Conservation (phyloP, 2,329 filamentous ascomycete genomes). For the Rhinocladiella mackenziei region DNA sequence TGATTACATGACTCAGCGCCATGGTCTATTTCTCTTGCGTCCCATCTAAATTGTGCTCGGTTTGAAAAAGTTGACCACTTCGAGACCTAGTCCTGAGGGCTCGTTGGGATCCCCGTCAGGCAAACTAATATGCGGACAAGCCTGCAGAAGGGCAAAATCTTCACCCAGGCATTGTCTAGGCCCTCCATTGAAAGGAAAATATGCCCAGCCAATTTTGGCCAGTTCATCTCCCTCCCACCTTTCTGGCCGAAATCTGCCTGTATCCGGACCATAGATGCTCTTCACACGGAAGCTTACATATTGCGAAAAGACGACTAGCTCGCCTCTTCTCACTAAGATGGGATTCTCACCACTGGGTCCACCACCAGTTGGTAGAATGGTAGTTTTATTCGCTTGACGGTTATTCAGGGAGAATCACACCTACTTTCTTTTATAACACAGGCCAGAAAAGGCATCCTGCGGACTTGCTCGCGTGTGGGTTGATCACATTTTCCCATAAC, state of each 20-base stretch:
- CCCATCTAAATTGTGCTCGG: too few relatives aligned
- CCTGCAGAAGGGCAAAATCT: constrained; percentile 32
- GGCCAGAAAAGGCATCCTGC: constrained; percentile 39
- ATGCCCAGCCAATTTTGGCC: constrained; percentile 35
- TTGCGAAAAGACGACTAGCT: constrained; percentile 34
- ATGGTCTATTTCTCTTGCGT: too few relatives aligned
- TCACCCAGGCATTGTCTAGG: constrained; percentile 33
- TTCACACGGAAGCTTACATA: constrained; percentile 47
- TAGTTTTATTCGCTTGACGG: constrained; percentile 66
- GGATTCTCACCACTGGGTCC: constrained; percentile 44
- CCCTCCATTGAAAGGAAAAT: constrained; percentile 32
- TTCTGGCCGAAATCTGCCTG: constrained; percentile 45
- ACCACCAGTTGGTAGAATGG: constrained; percentile 64
- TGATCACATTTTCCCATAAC: constrained; percentile 16
- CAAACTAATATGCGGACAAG: constrained; percentile 13
- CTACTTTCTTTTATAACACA: constrained; percentile 47
- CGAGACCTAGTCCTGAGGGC: constrained; percentile 8
- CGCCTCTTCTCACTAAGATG: constrained; percentile 46
- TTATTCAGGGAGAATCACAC: constrained; percentile 74
- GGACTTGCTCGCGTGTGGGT: constrained; percentile 41
- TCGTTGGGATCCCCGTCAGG: constrained; percentile 1
- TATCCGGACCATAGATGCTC: constrained; percentile 42
- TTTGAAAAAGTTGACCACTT: too few relatives aligned
- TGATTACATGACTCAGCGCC: too few relatives aligned
- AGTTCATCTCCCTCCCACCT: constrained; percentile 44